A percentile compares a stretch with the other conserved stretches of the same genome.
phyloP scores from a whole-genome alignment of 1,284 basidiomycete genomes.

The Psilocybe mexicana region DNA sequence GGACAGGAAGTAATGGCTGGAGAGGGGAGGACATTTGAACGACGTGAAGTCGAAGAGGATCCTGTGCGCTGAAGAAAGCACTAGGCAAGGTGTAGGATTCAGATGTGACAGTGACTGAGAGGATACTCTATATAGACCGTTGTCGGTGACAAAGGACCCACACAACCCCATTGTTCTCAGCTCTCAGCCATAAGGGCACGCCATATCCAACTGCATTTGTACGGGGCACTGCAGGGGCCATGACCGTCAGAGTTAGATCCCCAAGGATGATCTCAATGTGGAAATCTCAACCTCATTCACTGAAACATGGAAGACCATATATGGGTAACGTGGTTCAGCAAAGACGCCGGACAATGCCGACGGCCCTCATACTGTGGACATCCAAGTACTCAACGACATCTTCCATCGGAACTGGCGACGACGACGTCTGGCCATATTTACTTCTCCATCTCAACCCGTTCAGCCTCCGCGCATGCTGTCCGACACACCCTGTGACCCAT shows the following conservation, averaged over 20 bases:
- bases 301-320: constrained; percentile 21
- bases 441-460: not conserved
- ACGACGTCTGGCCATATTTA: too few species aligned
- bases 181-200: too few species aligned
- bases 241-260: too few species aligned
- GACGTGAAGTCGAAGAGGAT: not conserved
- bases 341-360: constrained; percentile 1
- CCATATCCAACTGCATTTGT: too few species aligned
- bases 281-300: not conserved
- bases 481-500: not conserved
- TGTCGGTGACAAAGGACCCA: constrained; percentile 19
- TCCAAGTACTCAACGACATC: not conserved
- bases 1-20: constrained; percentile 21
- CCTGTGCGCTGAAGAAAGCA: not conserved
- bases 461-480: not conserved
- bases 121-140: constrained; percentile 17
- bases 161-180: constrained; percentile 1
- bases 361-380: not conserved
- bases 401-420: not conserved
- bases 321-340: constrained; percentile 28
- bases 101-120: constrained; percentile 23
- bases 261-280: too few species aligned
- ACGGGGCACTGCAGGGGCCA: too few species aligned
- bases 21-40: constrained; percentile 19
- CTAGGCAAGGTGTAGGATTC: constrained; percentile 13